Base-by-base conservation (phyloP, 441 rosid species). In the Adansonia madagascariensis region DNA sequence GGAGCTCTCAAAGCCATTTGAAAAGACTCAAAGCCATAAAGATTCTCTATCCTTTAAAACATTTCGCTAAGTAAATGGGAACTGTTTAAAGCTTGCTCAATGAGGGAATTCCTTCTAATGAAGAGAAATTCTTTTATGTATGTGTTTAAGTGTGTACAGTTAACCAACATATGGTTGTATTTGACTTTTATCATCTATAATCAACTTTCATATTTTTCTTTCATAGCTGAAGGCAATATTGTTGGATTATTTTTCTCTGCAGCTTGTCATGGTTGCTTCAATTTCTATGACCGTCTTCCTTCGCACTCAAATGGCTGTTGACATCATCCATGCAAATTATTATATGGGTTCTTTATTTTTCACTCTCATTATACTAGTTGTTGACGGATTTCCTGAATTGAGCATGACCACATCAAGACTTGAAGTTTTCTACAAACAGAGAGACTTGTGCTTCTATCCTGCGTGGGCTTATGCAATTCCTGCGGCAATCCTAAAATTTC, bases 391-490 rank as follows among this genome's bases (percentile, higher is more conserved):
- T 59, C 86, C 90, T 8, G 93, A 88, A 70, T n/a, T 84, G 66
- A 43, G 72, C 41, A 73, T 88, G 86, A 89, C 91, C 5, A 82
- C 80, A 39, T 66, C 80, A 4, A 83, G 91, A 78, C 77, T 89
- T 10, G 50, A 82, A 3, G 87, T 81, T 43, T 88, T 89, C 82
- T 81, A 83, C 75, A 89, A 85, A 59, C 91, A 88, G 53, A 82
- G 77, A 63, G 87, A 85, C 8, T 56, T 86, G 53, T 83, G 41
- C 78, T 88, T 89, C 76, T 89, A 85, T 65, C 93, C 91, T 11
- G 90, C 90, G 4, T 89, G 93, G 91, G 90, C 90, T 49, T 88
- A 86, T 46, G 83, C 82, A 2, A 60, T 86, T 41, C 90, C 91
- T 7, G 80, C 91, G 12, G 12, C 87, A 22, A 70, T 87, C 14